phyloP scores from a whole-genome alignment of 2,329 filamentous ascomycete species.

The Kalmusia sp. region DNA sequence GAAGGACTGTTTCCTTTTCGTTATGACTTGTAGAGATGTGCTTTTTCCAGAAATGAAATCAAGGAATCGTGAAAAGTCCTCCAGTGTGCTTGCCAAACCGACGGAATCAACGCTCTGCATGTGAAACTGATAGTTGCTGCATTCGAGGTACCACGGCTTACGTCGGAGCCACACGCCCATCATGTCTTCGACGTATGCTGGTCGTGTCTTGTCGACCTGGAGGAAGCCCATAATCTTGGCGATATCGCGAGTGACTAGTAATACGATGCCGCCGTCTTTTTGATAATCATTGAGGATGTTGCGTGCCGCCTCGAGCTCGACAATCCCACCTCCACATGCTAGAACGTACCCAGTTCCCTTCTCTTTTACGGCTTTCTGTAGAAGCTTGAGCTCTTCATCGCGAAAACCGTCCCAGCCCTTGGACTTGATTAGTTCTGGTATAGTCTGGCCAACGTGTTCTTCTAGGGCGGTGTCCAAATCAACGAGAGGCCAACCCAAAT shows the following conservation, averaged over 20 bases:
- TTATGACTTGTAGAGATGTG: constrained; percentile 63
- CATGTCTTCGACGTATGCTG: constrained; percentile 92
- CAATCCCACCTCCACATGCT: constrained; percentile 91
- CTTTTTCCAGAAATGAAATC: constrained; percentile 69
- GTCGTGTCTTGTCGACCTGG: constrained; percentile 84
- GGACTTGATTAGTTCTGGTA: constrained; percentile 82
- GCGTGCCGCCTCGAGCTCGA: constrained; percentile 83
- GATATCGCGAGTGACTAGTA: constrained; percentile 87
- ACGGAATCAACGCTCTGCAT: constrained; percentile 69
- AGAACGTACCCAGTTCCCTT: constrained; percentile 80
- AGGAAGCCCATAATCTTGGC: constrained; percentile 89
- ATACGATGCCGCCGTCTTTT: constrained; percentile 78
- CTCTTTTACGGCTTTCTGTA: constrained; percentile 76
- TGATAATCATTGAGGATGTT: constrained; percentile 77
- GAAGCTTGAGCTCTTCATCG: constrained; percentile 74
- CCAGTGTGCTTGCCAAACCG: constrained; percentile 60
- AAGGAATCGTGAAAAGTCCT: constrained; percentile 78
- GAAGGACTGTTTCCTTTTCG: constrained; percentile 77
- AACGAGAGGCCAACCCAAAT: constrained; percentile 77
- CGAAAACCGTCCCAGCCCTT: constrained; percentile 91
- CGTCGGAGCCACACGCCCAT: constrained; percentile 87
- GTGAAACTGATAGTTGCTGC: constrained; percentile 94
- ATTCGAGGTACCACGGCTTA: constrained; percentile 88
- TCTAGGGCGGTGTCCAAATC: constrained; percentile 92
- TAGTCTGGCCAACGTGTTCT: constrained; percentile 72